Percentiles rank a stretch among this genome's conserved stretches.
Evolutionary conservation across 2,329 filamentous ascomycete species (phyloP).

Genomic region (Neurospora sp.): DNA sequence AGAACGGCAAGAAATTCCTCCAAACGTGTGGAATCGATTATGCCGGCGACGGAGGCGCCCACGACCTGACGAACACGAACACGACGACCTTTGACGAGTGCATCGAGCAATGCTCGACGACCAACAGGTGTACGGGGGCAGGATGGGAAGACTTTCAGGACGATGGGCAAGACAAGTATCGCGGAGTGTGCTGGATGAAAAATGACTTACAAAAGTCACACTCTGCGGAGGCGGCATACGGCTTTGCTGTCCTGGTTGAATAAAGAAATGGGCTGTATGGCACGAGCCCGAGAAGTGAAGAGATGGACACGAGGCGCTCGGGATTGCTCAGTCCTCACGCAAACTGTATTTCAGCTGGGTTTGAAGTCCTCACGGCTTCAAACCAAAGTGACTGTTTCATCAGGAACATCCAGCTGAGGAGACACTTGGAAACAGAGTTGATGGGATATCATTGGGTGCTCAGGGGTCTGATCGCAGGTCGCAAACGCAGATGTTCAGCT

Average conservation of each 20-base stretch:
- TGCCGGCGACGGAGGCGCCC: conserved; percentile 5
- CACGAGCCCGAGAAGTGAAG: neutral
- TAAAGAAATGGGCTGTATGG: neutral
- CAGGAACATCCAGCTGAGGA: neutral
- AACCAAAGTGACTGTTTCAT: neutral
- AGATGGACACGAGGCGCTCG: neutral
- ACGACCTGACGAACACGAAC: conserved; percentile 2
- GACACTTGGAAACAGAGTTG: neutral
- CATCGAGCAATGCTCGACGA: conserved; percentile 7
- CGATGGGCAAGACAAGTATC: neutral
- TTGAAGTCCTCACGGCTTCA: neutral
- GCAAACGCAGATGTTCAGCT: neutral
- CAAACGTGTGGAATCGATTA: conserved; percentile 12
- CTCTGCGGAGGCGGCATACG: conserved; percentile 3
- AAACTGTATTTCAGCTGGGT: neutral
- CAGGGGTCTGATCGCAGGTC: neutral
- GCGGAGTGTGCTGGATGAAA: conserved; percentile 11
- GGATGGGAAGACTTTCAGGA: conserved; percentile 7
- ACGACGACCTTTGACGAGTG: conserved; percentile 9
- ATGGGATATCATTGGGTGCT: neutral
- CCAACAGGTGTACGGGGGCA: conserved; percentile 5
- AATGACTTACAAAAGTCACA: conserved; percentile 7
- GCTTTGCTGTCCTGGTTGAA: conserved; percentile 7
- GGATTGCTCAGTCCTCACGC: neutral
- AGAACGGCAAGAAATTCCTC: conserved; percentile 7